phyloP scores from a whole-genome alignment of 1,139 yeast genomes.

The Debaryomycetaceae sp. region DNA sequence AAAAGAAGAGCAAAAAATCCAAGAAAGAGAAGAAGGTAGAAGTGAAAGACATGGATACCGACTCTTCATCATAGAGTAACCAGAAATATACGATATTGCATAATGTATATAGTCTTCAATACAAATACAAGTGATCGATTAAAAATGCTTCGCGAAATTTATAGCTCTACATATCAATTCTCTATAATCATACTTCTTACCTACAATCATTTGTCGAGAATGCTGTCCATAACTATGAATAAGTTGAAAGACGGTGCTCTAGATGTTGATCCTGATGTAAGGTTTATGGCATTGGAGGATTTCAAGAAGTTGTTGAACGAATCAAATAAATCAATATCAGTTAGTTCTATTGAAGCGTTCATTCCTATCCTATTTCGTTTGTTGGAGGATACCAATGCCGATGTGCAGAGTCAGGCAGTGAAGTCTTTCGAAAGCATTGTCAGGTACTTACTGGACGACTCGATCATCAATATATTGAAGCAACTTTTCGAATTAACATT shows the following conservation, averaged over 20 bases:
- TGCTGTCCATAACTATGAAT: constrained; percentile 20
- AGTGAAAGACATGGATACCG: constrained; percentile 11
- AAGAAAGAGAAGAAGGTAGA: constrained; percentile 8
- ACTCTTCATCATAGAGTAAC: not conserved
- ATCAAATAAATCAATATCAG: constrained; percentile 17
- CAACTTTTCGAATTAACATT: constrained; percentile 23
- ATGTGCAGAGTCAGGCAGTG: constrained; percentile 77
- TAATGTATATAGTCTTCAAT: not conserved
- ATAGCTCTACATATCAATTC: not conserved
- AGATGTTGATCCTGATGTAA: constrained; percentile 76
- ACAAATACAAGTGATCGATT: not conserved
- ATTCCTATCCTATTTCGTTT: constrained; percentile 49
- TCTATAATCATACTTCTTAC: not conserved
- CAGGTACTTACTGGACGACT: constrained; percentile 23
- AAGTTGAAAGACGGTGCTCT: constrained; percentile 46
- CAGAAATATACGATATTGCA: not conserved
- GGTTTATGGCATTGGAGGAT: constrained; percentile 87
- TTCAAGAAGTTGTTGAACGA: constrained; percentile 46
- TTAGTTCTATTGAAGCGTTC: constrained; percentile 33
- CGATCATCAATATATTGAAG: constrained; percentile 20
- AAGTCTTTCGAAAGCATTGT: constrained; percentile 48
- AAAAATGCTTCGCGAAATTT: not conserved
- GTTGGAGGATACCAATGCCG: constrained; percentile 64
- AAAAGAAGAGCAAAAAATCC: constrained; percentile 8
- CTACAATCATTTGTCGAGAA: constrained; percentile 1